These are phyloP conservation scores for Exserohilum rostratum DNA, from an alignment of 2,329 filamentous ascomycete genomes.

Conservation along the genomic window DNA sequence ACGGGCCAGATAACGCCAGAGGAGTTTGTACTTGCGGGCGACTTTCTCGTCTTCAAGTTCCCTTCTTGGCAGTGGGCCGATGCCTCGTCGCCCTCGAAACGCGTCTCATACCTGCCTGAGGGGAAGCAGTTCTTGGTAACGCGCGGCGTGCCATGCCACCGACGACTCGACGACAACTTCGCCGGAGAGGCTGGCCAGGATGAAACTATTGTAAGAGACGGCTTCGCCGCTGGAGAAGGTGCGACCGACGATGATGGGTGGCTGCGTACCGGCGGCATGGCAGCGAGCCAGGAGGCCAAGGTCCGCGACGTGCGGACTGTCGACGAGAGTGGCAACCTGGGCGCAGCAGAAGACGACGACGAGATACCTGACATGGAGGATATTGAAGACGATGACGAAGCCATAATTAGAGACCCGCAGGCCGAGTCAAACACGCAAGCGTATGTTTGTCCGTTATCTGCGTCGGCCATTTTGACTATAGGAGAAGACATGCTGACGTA, in stretches of 20 bases:
- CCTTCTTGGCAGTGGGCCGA: conserved; percentile 97
- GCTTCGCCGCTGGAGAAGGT: conserved; percentile 61
- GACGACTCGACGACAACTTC: conserved; percentile 90
- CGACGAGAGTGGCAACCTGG: conserved; percentile 86
- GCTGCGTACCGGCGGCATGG: conserved; percentile 83
- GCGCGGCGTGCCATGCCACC: conserved; percentile 90
- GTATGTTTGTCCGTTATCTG: conserved; percentile 51
- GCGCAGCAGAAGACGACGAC: conserved; percentile 71
- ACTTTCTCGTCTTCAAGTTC: conserved; percentile 99
- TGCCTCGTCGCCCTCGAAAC: conserved; percentile 78
- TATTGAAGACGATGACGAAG: conserved; percentile 90
- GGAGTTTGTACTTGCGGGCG: conserved; percentile 92
- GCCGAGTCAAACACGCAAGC: conserved; percentile 58
- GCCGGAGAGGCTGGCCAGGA: conserved; percentile 86
- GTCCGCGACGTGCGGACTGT: conserved; percentile 83
- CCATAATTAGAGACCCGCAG: conserved; percentile 76
- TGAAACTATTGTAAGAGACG: conserved; percentile 83
- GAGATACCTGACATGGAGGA: conserved; percentile 99
- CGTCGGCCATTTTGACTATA: neutral
- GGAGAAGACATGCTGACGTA: conserved; percentile 17
- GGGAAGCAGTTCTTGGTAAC: conserved; percentile 97
- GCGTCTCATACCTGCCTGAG: conserved; percentile 78
- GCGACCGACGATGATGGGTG: conserved; percentile 79
- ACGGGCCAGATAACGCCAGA: conserved; percentile 97
- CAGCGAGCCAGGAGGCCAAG: conserved; percentile 75